A percentile compares a stretch with the other conserved stretches of the same genome.
phyloP scores from a whole-genome alignment of 257 asterid genomes.

The Solanum medicagineum region DNA sequence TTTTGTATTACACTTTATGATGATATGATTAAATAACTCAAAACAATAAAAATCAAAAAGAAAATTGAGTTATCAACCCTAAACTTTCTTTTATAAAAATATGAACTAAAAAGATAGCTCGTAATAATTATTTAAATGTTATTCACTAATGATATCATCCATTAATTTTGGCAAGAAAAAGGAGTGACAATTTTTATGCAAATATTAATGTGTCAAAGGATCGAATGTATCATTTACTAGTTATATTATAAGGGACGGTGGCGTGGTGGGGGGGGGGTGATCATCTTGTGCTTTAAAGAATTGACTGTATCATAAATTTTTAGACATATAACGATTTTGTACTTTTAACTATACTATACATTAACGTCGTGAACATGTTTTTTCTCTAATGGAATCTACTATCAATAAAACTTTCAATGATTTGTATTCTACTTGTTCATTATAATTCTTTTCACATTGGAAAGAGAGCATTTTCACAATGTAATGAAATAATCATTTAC shows the following conservation, averaged over 20 bases:
- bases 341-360: not conserved
- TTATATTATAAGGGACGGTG: not conserved
- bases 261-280: too few species aligned
- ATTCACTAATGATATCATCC: too few species aligned
- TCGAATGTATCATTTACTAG: not conserved
- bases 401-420: not conserved
- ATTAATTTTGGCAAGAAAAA: not conserved
- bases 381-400: not conserved
- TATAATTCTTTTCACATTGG: not conserved
- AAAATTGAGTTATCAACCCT: too few species aligned
- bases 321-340: not conserved
- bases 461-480: not conserved
- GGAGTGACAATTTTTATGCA: not conserved
- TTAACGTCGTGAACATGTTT: not conserved
- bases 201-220: not conserved
- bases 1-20: too few species aligned
- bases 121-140: too few species aligned
- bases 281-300: not conserved
- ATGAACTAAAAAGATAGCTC: too few species aligned
- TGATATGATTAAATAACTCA: too few species aligned
- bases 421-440: not conserved
- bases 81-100: too few species aligned
- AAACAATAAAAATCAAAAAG: too few species aligned
- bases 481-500: not conserved
- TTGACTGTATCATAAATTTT: not conserved